These are phyloP conservation scores for Amanita pallidorosea DNA, from an alignment of 768 basidiomycete genomes.

Conservation along the genomic window DNA sequence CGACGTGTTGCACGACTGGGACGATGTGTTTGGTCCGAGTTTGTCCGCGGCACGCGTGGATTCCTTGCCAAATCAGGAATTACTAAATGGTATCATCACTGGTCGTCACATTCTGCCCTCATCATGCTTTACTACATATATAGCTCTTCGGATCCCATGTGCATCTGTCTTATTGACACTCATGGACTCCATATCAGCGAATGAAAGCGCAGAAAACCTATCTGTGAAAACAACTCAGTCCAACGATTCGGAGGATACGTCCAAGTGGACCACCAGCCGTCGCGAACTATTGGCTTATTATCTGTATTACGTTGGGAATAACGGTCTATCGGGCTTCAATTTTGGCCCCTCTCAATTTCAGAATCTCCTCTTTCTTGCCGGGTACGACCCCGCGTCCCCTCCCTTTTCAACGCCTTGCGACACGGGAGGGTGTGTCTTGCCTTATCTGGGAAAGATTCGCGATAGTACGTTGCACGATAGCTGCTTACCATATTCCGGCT, in stretches of 20 bases:
- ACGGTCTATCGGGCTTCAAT: slow-evolving; percentile 59
- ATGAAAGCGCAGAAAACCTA: neutral
- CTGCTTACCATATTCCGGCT: neutral
- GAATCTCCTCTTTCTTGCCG: slow-evolving; percentile 62
- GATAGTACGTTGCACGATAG: slow-evolving; percentile 33
- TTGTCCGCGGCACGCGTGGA: slow-evolving; percentile 19
- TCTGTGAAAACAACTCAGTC: neutral
- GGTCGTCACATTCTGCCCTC: neutral
- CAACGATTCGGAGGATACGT: neutral
- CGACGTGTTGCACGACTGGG: slow-evolving; percentile 6
- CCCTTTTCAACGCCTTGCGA: slow-evolving; percentile 44
- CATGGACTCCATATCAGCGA: neutral
- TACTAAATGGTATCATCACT: neutral
- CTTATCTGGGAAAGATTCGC: slow-evolving; percentile 49
- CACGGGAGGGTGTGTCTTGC: slow-evolving; percentile 49
- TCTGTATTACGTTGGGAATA: slow-evolving; percentile 56
- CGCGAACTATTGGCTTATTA: slow-evolving; percentile 51
- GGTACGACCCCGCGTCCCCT: slow-evolving; percentile 52
- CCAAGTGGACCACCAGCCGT: slow-evolving; percentile 30
- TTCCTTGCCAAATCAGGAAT: neutral
- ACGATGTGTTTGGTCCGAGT: slow-evolving; percentile 20
- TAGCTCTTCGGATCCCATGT: neutral
- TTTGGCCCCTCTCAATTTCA: slow-evolving; percentile 71
- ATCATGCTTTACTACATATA: neutral
- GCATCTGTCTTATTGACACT: neutral